A percentile compares a stretch with the other conserved stretches of the same genome.
These are phyloP conservation scores for Cryptosporidium tyzzeri DNA, from an alignment of 169 alveolate species.

Conservation along the genomic window DNA sequence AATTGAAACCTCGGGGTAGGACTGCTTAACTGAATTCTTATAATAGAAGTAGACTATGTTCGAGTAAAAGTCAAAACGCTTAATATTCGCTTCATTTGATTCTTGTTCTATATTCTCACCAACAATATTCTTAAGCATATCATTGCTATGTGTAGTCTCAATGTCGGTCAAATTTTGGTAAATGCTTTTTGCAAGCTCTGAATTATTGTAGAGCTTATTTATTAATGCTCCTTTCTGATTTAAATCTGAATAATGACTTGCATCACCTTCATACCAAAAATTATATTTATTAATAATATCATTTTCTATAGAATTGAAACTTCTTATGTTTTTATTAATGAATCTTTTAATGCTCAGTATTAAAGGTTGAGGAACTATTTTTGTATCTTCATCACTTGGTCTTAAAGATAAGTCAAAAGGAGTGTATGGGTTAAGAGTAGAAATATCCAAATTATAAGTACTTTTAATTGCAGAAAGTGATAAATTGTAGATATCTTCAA, in stretches of 20 bases:
- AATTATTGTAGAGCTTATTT: too few relatives aligned
- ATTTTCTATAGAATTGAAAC: background rate
- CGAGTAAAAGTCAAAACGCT: constrained; percentile 9
- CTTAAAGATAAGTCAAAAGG: constrained; percentile 25
- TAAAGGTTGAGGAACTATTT: constrained; percentile 26
- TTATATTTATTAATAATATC: background rate
- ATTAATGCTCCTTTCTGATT: background rate
- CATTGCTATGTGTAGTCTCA: background rate
- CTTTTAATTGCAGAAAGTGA: background rate
- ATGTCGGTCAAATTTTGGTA: too few relatives aligned
- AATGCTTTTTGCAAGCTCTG: background rate
- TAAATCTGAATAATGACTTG: too few relatives aligned
- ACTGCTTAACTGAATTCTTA: background rate
- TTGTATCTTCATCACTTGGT: background rate
- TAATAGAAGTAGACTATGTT: constrained; percentile 44
- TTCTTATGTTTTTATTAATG: background rate
- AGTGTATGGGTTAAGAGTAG: constrained; percentile 30
- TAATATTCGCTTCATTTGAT: background rate
- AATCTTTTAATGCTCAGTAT: constrained; percentile 21
- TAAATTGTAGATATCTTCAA: background rate
- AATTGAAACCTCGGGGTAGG: constrained; percentile 34
- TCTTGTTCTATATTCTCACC: background rate
- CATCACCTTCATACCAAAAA: background rate
- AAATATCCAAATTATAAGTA: constrained; percentile 19
- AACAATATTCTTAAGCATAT: too few relatives aligned